A percentile compares a stretch with the other conserved stretches of the same genome.
Evolutionary conservation across 1,284 basidiomycete species (phyloP).

Genomic region (Ganoderma meredithae): DNA sequence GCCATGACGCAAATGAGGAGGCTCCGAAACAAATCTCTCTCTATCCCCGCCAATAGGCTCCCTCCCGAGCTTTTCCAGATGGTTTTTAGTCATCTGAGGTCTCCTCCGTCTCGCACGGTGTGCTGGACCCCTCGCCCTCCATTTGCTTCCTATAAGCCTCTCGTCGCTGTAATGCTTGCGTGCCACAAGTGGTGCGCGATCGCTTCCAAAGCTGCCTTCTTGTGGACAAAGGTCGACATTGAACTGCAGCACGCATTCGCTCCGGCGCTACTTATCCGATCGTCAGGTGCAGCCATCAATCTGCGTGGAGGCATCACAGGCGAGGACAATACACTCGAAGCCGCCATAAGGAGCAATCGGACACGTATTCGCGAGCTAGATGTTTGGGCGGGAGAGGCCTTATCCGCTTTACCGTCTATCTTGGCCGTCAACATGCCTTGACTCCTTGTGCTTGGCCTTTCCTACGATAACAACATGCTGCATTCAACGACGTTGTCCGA

Average conservation of each 20-base stretch:
- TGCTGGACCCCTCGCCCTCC: too few species aligned
- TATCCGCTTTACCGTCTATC: neutral
- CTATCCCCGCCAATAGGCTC: neutral
- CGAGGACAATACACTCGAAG: neutral
- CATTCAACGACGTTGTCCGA: too few species aligned
- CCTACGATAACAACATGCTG: neutral
- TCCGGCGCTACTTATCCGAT: neutral
- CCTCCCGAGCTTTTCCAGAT: neutral
- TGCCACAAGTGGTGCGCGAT: constrained; percentile 2
- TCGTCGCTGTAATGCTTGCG: neutral
- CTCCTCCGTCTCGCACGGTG: neutral
- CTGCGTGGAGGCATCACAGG: neutral
- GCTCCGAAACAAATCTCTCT: neutral
- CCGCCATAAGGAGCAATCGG: neutral
- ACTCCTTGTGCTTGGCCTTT: neutral
- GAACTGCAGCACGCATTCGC: neutral
- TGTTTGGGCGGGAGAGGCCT: neutral
- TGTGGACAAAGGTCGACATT: constrained; percentile 2
- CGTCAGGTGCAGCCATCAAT: neutral
- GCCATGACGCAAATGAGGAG: neutral
- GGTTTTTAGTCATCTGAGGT: neutral
- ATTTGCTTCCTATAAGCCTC: neutral
- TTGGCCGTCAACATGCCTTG: neutral
- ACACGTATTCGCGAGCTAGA: neutral
- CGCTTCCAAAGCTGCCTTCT: neutral